phyloP scores from a whole-genome alignment of 148 eudicot genomes.

The Cornus suecica region DNA sequence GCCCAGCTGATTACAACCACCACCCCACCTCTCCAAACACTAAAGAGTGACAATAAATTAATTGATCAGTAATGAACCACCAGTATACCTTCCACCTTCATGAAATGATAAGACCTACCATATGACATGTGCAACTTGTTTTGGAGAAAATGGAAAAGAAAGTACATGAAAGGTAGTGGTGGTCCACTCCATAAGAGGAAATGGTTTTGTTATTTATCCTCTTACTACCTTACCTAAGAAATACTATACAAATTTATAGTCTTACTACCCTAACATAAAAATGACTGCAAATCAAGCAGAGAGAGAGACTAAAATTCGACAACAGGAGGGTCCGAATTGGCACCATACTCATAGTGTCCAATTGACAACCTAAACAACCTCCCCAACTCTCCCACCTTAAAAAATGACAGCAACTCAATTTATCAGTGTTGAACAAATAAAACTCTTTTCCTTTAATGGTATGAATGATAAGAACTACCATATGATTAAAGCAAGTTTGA shows the following conservation, averaged over 20 bases:
- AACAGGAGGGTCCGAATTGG: neutral
- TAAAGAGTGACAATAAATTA: neutral
- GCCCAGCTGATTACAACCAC: neutral
- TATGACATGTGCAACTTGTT: neutral
- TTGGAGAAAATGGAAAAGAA: neutral
- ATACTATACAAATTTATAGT: no score
- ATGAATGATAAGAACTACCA: neutral
- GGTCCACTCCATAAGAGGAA: neutral
- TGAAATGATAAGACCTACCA: neutral
- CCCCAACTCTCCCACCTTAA: neutral
- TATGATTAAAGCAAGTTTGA: neutral
- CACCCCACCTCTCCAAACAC: neutral
- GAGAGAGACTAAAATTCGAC: neutral
- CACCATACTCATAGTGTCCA: neutral
- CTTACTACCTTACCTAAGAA: no score
- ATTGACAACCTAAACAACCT: neutral
- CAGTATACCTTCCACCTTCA: neutral
- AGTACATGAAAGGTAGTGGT: neutral
- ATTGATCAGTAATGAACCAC: neutral
- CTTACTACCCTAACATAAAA: no score
- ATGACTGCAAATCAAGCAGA: no score
- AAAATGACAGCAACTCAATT: neutral
- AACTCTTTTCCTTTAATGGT: neutral
- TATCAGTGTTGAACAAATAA: neutral
- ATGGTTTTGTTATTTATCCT: no score